phyloP scores from a whole-genome alignment of 2,329 filamentous ascomycete genomes.

The Cadophora sp. region DNA sequence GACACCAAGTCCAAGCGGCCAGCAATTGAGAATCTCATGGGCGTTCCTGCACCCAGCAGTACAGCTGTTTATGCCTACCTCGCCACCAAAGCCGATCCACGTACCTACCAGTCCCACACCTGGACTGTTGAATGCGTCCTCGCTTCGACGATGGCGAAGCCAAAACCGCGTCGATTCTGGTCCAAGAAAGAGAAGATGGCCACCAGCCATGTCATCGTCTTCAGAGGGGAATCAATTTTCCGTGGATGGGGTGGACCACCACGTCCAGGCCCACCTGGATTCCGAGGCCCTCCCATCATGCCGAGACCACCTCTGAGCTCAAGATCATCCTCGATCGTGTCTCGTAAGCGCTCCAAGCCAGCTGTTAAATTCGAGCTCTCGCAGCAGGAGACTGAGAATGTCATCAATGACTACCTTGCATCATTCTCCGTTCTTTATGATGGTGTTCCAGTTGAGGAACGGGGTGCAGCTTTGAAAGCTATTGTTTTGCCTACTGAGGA shows the following conservation, averaged over 20 bases:
- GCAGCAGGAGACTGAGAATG: slow-evolving; percentile 32
- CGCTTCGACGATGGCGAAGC: neutral
- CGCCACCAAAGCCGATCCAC: neutral
- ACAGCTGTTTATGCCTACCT: slow-evolving; percentile 20
- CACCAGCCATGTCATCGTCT: slow-evolving; percentile 4
- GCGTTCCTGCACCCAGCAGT: slow-evolving; percentile 10
- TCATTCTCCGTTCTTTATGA: slow-evolving; percentile 33
- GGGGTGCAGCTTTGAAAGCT: slow-evolving; percentile 25
- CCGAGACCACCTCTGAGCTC: neutral
- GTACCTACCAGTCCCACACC: neutral
- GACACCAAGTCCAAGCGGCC: neutral
- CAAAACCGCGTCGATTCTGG: neutral
- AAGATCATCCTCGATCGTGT: slow-evolving; percentile 1
- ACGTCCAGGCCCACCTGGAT: slow-evolving; percentile 7
- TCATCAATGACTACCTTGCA: slow-evolving; percentile 34
- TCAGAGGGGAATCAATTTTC: neutral
- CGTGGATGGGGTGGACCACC: neutral
- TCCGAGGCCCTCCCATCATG: neutral
- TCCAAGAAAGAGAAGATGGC: neutral
- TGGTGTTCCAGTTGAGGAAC: slow-evolving; percentile 24
- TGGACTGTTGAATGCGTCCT: slow-evolving; percentile 17
- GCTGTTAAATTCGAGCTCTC: slow-evolving; percentile 25
- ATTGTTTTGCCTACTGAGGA: slow-evolving; percentile 21
- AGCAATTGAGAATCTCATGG: slow-evolving; percentile 15
- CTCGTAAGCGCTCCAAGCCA: neutral